Conservation (phyloP, 805 yeast species). For the Starmerella lactis-condensi region DNA sequence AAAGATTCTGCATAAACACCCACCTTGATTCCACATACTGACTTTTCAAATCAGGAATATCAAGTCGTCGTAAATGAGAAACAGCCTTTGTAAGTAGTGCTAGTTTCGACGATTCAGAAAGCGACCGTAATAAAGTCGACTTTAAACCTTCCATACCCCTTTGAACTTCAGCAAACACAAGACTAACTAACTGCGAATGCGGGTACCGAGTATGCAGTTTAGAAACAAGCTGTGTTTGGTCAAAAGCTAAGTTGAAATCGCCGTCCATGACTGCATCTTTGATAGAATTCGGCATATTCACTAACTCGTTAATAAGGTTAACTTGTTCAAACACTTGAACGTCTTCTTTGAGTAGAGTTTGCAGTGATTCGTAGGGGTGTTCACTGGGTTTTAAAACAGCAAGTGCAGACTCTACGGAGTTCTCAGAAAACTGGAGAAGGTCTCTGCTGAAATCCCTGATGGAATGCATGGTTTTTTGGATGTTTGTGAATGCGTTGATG, state of each 20-base stretch:
- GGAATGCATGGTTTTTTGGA: conserved; percentile 9
- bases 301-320: conserved; percentile 53
- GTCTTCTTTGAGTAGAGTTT: conserved; percentile 26
- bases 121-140: conserved; percentile 43
- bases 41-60: conserved; percentile 13
- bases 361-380: conserved; percentile 10
- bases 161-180: conserved; percentile 37
- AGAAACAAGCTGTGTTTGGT: conserved; percentile 55
- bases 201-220: conserved; percentile 56
- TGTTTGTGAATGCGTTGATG: conserved; percentile 8
- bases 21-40: conserved; percentile 23
- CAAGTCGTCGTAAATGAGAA: conserved; percentile 50
- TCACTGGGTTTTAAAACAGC: conserved; percentile 14
- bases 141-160: conserved; percentile 41
- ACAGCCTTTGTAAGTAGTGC: conserved; percentile 63
- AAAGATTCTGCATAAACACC: conserved; percentile 10
- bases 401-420: conserved; percentile 11
- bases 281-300: conserved; percentile 70
- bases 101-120: conserved; percentile 61
- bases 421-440: conserved; percentile 5
- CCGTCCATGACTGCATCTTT: conserved; percentile 73
- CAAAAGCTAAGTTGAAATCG: conserved; percentile 75
- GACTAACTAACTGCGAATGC: conserved; percentile 32
- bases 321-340: conserved; percentile 30
- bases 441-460: conserved; percentile 4